Evolutionary conservation across 768 basidiomycete species (phyloP).

Genomic region (Lentinula sp.): DNA sequence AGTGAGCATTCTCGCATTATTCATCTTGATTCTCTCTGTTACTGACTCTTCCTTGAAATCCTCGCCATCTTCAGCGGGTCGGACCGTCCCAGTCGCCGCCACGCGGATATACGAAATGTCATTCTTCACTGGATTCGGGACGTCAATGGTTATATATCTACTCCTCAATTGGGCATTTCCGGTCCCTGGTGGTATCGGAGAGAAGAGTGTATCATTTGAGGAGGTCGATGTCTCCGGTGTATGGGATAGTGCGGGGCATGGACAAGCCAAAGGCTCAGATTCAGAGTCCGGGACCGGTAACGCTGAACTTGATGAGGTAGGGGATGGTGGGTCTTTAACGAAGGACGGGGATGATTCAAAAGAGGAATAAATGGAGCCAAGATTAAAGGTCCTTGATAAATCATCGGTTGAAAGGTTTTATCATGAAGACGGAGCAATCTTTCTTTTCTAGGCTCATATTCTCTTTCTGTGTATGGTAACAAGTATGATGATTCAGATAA

Average conservation of each 20-base stretch:
- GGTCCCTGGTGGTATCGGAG: constrained; percentile 26
- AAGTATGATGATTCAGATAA: too few relatives aligned
- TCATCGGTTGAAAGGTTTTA: too few relatives aligned
- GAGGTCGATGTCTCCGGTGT: constrained; percentile 43
- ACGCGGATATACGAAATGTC: constrained; percentile 72
- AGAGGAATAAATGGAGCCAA: background rate
- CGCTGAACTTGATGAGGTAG: background rate
- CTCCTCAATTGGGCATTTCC: constrained; percentile 56
- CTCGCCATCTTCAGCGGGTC: constrained; percentile 35
- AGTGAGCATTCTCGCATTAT: constrained; percentile 30
- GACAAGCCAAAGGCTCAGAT: background rate
- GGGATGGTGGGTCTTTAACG: background rate
- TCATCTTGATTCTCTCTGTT: background rate
- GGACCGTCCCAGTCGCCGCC: constrained; percentile 56
- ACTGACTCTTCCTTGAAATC: background rate
- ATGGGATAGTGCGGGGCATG: background rate
- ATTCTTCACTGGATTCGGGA: constrained; percentile 80
- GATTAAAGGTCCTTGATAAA: too few relatives aligned
- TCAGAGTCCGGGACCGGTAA: background rate
- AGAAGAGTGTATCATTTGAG: constrained; percentile 35
- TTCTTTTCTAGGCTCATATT: too few relatives aligned
- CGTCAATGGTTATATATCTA: constrained; percentile 61
- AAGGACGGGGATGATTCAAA: background rate
- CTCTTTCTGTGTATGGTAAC: too few relatives aligned
- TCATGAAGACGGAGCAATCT: too few relatives aligned